These are phyloP conservation scores for Penicillium canariense DNA, from an alignment of 495 filamentous ascomycete genomes.

Conservation along the genomic window DNA sequence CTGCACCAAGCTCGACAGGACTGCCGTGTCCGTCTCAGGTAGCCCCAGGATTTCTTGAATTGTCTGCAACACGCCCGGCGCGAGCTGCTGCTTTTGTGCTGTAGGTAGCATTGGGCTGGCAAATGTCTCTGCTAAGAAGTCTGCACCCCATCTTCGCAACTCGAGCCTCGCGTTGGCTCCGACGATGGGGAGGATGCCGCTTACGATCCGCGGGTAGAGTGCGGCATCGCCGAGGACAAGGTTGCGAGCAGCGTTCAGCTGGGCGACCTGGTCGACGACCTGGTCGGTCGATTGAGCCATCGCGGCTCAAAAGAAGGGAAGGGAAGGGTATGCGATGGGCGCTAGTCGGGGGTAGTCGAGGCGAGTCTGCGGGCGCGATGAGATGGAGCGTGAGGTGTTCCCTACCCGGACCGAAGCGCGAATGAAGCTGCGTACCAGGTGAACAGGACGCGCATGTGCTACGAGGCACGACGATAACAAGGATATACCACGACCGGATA, in stretches of 20 bases:
- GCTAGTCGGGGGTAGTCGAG: background rate
- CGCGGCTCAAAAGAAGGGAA: constrained; percentile 15
- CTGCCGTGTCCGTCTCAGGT: constrained; percentile 67
- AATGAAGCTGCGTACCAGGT: constrained; percentile 12
- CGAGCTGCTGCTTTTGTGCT: constrained; percentile 73
- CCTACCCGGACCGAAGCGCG: constrained; percentile 7
- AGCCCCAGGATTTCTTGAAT: constrained; percentile 71
- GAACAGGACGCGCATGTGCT: constrained; percentile 10
- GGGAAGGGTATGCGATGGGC: background rate
- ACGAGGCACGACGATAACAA: background rate
- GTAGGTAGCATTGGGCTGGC: constrained; percentile 72
- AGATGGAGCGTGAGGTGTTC: constrained; percentile 4
- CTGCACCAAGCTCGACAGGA: constrained; percentile 78
- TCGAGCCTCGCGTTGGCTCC: constrained; percentile 69
- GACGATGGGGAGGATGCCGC: constrained; percentile 85
- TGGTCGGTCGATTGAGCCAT: constrained; percentile 52
- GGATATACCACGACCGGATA: background rate
- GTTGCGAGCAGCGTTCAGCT: constrained; percentile 82
- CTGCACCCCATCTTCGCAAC: constrained; percentile 90
- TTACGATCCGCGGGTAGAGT: constrained; percentile 86
- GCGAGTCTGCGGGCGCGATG: constrained; percentile 3
- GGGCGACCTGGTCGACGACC: constrained; percentile 70
- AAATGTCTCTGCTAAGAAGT: constrained; percentile 96
- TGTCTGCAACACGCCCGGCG: constrained; percentile 67
- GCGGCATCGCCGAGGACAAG: constrained; percentile 78